Base-by-base conservation (phyloP, 441 rosid genomes). In the Metrosideros polymorpha region DNA sequence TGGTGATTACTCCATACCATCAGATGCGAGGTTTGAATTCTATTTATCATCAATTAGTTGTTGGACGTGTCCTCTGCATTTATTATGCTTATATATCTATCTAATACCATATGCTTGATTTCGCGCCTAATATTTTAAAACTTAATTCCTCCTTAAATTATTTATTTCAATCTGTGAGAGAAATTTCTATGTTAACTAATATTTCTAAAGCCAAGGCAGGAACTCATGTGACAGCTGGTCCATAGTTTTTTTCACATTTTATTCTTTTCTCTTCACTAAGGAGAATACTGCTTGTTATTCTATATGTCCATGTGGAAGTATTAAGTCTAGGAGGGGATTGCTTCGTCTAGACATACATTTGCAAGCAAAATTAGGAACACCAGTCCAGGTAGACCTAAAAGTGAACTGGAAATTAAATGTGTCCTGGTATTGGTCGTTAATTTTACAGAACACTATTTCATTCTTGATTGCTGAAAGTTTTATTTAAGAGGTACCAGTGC, bases 1-100 rank as follows among this genome's bases (percentile, higher is more conserved):
- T 24, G 84, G 89, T 43, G 97, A 95, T 90, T 59, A 66, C 83
- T 95, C 97, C 53, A 94, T 95, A 86, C 97, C 97, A 86, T 83
- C 93, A 45, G 95, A 93, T 89, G 93, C 96, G 87, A 95, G 97
- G 97, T 95, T 76, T 86, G 92, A 39, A 66, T 35, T 66, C 47
- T 66, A 35, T 35, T 66, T 66, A 19, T 35, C 79, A 66, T 66
- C 0, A 0, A 71, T 45, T 35, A 35, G 77, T 66, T 35, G 45
- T 66, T 66, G 39, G 77, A 66, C 6, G 4, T 39, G 79, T 66
- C 77, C 77, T 32, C 43, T 5, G 79, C 39, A 35, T 15, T 22
- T 35, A 66, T 18, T 35, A 19, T 71, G 79, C 79, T 71, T 71
- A 9, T 71, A 22, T n/a, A 39, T 71, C 47, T 71, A 71, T 71